Base-by-base conservation (phyloP, 139 green algal genomes). In the Tetradesmus obliquus region DNA sequence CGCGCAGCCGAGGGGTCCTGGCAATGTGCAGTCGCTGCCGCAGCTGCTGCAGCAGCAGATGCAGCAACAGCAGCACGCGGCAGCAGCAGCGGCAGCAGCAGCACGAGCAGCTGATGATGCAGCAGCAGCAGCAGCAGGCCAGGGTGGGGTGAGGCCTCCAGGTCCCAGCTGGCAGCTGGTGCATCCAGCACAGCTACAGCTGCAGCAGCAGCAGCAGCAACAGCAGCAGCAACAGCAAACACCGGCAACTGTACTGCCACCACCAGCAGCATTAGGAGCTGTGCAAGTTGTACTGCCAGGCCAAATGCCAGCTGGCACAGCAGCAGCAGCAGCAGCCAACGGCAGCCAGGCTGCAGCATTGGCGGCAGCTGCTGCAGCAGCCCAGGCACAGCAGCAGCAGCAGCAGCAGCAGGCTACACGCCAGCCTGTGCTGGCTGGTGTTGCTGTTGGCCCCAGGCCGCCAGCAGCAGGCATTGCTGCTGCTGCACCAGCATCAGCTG, bases 351-450 rank as follows among this genome's bases (percentile, higher is more conserved):
- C 84, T 53, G 60, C 62, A n/a, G 60, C 60, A 19, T 15, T 51
- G 7, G 84, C 60, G n/a, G 83, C 83, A 76, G 55, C 83, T 17
- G 60, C 55, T 69, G 54, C 17, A 8, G 82, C 82, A 71, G 82
- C 82, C 32, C 53, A 53, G 20, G 53, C 58, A 22, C 82, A 86
- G 53, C 82, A 86, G 53, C 81, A 86, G 82, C 82, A 86, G 82
- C 53, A 9, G 24, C 32, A 69, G 32, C 57, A 72, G 54, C 57
- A 72, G 0, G 84, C 58, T 45, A 9, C 45, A 81, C 84, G 32
- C 13, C 45, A 66, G 58, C 84, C 20, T 8, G 54, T 86, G n/a
- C 53, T 86, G 10, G 54, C 82, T 15, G 53, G 82, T n/a, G 53
- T 86, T 82, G 84, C 84, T 51, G 84, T 89, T 22, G 24, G 32